phyloP scores from a whole-genome alignment of 2,329 filamentous ascomycete species.

The Lasiodiplodia hormozganensis region DNA sequence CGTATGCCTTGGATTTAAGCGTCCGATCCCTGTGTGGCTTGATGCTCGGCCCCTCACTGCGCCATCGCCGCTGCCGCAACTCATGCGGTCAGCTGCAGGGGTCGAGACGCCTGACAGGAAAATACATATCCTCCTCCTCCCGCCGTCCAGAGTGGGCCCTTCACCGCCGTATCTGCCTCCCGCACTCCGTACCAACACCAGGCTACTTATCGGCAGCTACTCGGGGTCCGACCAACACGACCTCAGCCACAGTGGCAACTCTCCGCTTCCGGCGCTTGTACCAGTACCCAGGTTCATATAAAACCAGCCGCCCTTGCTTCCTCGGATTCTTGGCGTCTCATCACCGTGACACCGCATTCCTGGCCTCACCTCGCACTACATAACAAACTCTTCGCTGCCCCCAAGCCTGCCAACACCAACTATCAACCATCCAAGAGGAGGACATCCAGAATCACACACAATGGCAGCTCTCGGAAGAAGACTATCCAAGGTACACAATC shows the following conservation, averaged over 20 bases:
- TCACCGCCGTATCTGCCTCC: not conserved
- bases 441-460: not conserved
- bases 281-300: not conserved
- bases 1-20: conserved; percentile 4
- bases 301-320: not conserved
- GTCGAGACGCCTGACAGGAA: conserved; percentile 13
- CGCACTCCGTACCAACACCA: not conserved
- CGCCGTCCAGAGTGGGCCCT: not conserved
- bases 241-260: conserved; percentile 13
- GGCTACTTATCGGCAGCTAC: not conserved
- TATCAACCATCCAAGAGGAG: not conserved
- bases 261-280: conserved; percentile 20
- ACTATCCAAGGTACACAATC: conserved; percentile 10
- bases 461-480: conserved; percentile 10
- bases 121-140: conserved; percentile 15
- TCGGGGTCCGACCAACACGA: not conserved
- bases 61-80: conserved; percentile 15
- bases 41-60: conserved; percentile 18
- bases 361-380: not conserved
- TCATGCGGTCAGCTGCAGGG: conserved; percentile 24
- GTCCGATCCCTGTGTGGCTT: not conserved
- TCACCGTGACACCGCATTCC: conserved; percentile 4
- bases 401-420: not conserved
- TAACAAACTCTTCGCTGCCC: not conserved
- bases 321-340: conserved; percentile 18